Evolutionary conservation across 176 grass and related monocot species (phyloP), one percentile per base, ranked within the genome.

Genomic region (Ensete glaucum): DNA sequence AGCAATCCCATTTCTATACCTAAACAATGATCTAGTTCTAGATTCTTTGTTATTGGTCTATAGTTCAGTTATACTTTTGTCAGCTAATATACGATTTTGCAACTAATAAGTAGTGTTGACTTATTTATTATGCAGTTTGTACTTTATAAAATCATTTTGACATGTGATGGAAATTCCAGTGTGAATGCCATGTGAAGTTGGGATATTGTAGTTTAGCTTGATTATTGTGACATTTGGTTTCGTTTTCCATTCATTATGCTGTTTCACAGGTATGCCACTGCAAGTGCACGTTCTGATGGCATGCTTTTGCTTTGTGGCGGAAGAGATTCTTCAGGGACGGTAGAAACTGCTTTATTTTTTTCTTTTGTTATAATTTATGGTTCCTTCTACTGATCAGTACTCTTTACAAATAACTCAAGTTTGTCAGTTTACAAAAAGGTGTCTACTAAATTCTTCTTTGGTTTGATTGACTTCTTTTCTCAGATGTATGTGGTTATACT

Each of bases 291-390:
- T 58, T 91, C 95, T 22, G 95, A 99, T 84, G 95, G 95, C 43
- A 99, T 99, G 95, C 88, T 99, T 73, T 89, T 99, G 81, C 88
- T 99, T 59, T 99, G 90, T 69, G 95, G 95, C 85, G 95, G 95
- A 89, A 91, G 95, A 86, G 95, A 99, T 72, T 74, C 90, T 76
- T 99, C 95, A 75, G 95, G 95, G 72, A 84, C 34, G 84, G 95
- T 99, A 93, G 3, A 57, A 14, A 76, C 22, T 77, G 82, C 16
- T 77, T 29, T 73, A 79, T 62, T 76, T 78, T 23, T 80, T 76
- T 73, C 26, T 82, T 10, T 78, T 82, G 34, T 43, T 43, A 43
- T 43, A 43, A 27, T 23, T 69, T 49, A 16, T 43, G 19, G 19
- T 12, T 57, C 55, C 55, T 64, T 23, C 21, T 67, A 23, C 4